These are phyloP conservation scores for Darksidea phi DNA, from an alignment of 495 filamentous ascomycete species.

Conservation along the genomic window DNA sequence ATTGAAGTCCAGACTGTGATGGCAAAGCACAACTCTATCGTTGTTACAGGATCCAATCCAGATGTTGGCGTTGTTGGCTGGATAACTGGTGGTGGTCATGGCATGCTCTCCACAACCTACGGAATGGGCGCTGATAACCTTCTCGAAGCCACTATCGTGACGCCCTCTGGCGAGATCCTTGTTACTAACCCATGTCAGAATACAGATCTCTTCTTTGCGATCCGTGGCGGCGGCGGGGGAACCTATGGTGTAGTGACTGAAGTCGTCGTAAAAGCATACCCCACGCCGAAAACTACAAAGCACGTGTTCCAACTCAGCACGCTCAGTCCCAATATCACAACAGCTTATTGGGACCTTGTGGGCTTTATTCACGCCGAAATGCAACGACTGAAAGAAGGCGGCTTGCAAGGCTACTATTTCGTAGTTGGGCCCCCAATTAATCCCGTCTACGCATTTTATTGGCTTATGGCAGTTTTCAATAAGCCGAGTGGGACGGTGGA, in stretches of 20 bases:
- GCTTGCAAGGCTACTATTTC: conserved; percentile 34
- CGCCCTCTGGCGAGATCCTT: conserved; percentile 23
- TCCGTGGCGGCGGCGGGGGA: conserved; percentile 30
- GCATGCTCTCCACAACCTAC: conserved; percentile 14
- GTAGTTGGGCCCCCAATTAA: conserved; percentile 23
- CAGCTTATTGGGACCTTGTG: conserved; percentile 27
- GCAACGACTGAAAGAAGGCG: conserved; percentile 23
- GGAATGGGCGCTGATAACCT: conserved; percentile 34
- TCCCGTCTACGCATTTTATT: conserved; percentile 12
- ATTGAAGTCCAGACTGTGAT: conserved; percentile 20
- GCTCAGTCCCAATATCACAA: conserved; percentile 6
- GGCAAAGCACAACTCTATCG: conserved; percentile 19
- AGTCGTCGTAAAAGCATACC: conserved; percentile 29
- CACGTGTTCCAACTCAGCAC: conserved; percentile 10
- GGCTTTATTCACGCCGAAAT: conserved; percentile 26
- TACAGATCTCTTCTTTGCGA: conserved; percentile 30
- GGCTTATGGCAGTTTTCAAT: conserved; percentile 26
- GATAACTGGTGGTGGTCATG: conserved; percentile 29
- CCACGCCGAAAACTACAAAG: conserved; percentile 9
- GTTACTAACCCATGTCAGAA: conserved; percentile 26
- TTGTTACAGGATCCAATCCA: conserved; percentile 27
- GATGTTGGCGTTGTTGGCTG: conserved; percentile 28
- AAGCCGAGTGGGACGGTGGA: conserved; percentile 29
- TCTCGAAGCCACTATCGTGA: conserved; percentile 27
- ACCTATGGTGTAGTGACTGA: conserved; percentile 31